Evolutionary conservation across 2,329 filamentous ascomycete genomes (phyloP), one percentile per base, ranked within the genome.

Genomic region (Ophiostoma sp.): DNA sequence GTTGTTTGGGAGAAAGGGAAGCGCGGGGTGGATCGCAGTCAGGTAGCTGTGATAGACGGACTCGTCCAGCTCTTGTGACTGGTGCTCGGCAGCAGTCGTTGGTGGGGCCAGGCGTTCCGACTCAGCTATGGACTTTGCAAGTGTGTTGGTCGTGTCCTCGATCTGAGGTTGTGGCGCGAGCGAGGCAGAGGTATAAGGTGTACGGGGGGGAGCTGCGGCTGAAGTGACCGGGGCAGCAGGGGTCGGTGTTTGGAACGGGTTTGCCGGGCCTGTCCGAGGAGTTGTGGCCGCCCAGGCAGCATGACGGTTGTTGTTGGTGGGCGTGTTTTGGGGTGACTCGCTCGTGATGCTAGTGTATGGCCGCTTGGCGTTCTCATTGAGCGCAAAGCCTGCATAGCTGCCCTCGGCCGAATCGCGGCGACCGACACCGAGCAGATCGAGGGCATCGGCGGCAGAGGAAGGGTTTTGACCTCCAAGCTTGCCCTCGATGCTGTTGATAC

Each of bases 401-500:
- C 42, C 58, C 49, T 86, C 84, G 45, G 83, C 82, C 1, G 78
- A 78, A 5, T 77, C 76, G 63, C 78, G 76, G 44, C 77, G 75
- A 67, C 82, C 81, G 14, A 55, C 66, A 7, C 64, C 66, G 0
- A 69, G 49, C 27, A 69, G 67, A 12, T 68, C 69, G 6, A 71
- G 66, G 0, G 69, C 66, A 4, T 69, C 70, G 0, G 76, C 74
- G 6, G 82, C 79, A 7, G 84, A 79, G 41, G 66, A 41, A 12
- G 44, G 58, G 64, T 52, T 65, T 69, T 85, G 83, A 8, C 80
- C 82, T 55, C 84, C 85, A 69, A 95, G 86, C 75, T 92, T 90
- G 72, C 89, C 90, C 76, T 96, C 93, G 63, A 97, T 88, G 60
- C 86, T 89, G 74, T 93, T 88, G 69, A 97, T 87, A 40, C 93